A percentile compares a stretch with the other conserved stretches of the same genome.
phyloP scores from a whole-genome alignment of 805 yeast species.

The Yarrowia sp. region DNA sequence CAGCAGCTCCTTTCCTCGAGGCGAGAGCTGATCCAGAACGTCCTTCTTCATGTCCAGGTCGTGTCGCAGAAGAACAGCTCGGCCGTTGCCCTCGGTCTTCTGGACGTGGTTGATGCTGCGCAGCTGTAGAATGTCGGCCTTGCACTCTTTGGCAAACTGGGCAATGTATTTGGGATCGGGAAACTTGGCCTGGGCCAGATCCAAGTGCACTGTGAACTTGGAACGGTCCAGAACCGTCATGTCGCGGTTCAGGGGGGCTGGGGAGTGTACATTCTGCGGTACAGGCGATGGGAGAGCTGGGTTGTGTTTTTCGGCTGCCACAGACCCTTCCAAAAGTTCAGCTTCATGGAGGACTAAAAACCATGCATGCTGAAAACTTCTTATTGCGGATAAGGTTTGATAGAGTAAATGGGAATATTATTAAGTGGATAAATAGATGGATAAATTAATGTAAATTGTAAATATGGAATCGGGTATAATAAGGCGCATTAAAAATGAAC shows the following conservation, averaged over 20 bases:
- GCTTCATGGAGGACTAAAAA: not conserved
- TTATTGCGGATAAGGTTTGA: not conserved
- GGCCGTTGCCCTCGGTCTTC: conserved; percentile 38
- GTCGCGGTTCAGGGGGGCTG: conserved; percentile 67
- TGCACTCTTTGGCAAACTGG: conserved; percentile 56
- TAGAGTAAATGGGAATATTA: too few relatives aligned
- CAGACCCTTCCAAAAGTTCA: not conserved
- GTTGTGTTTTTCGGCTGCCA: not conserved
- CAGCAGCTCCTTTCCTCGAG: conserved; percentile 45
- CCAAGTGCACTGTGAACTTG: conserved; percentile 56
- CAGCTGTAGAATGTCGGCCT: conserved; percentile 62
- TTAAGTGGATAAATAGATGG: too few relatives aligned
- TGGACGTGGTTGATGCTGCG: conserved; percentile 71
- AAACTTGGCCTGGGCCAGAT: conserved; percentile 65
- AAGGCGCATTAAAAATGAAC: too few relatives aligned
- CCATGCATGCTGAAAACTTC: not conserved
- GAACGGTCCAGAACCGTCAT: conserved; percentile 66
- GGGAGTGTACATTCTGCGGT: conserved; percentile 19
- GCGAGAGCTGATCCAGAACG: conserved; percentile 44
- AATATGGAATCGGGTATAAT: too few relatives aligned
- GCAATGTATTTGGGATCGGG: conserved; percentile 64
- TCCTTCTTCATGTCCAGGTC: conserved; percentile 44
- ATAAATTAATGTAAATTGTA: too few relatives aligned
- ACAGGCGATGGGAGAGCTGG: conserved; percentile 5
- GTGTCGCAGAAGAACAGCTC: conserved; percentile 63